phyloP scores from a whole-genome alignment of 73 alveolate genomes.

The Blepharisma japonicum region DNA sequence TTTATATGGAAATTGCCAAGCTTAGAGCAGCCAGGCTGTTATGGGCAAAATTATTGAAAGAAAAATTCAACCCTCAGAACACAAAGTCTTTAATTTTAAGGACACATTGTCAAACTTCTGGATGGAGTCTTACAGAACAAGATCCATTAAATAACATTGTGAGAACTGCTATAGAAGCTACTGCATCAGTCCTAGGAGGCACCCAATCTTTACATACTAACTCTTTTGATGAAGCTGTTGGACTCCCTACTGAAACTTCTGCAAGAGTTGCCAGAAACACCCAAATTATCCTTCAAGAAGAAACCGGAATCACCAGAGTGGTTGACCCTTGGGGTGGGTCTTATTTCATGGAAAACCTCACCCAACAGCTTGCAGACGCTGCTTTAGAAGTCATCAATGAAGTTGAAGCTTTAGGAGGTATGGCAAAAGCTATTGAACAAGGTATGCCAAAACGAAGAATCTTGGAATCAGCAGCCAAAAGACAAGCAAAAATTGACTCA shows the following conservation, averaged over 20 bases:
- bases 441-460: constrained; percentile 77
- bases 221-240: constrained; percentile 74
- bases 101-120: constrained; percentile 75
- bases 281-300: constrained; percentile 65
- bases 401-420: constrained; percentile 78
- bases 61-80: constrained; percentile 60
- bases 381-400: constrained; percentile 61
- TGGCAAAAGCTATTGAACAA: constrained; percentile 65
- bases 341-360: constrained; percentile 62
- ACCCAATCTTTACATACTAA: constrained; percentile 70
- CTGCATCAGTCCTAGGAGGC: constrained; percentile 73
- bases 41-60: constrained; percentile 61
- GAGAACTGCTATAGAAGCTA: constrained; percentile 68
- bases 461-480: constrained; percentile 64
- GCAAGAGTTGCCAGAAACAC: constrained; percentile 70
- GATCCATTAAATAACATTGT: constrained; percentile 75
- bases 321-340: constrained; percentile 81
- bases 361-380: constrained; percentile 52
- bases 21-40: constrained; percentile 68
- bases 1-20: constrained; percentile 74
- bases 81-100: constrained; percentile 53
- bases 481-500: constrained; percentile 68
- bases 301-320: constrained; percentile 56
- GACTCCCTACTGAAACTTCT: constrained; percentile 59
- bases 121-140: constrained; percentile 76